phyloP scores from a whole-genome alignment of 139 green algal genomes.

The Chlorella sp. region DNA sequence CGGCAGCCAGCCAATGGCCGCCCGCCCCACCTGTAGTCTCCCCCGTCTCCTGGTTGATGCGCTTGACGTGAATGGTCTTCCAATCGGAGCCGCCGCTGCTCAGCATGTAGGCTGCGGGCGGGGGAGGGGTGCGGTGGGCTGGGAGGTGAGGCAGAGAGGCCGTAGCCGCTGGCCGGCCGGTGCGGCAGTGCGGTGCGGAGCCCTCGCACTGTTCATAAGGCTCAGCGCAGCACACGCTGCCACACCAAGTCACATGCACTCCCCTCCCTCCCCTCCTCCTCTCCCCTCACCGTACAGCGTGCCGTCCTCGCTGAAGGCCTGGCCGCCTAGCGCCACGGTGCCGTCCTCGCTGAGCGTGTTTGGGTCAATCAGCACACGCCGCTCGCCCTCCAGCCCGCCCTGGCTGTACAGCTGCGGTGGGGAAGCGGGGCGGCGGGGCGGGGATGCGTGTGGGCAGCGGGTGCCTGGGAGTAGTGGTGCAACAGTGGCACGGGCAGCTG shows the following conservation, averaged over 20 bases:
- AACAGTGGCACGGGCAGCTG: neutral
- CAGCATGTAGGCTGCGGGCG: slow-evolving; percentile 66
- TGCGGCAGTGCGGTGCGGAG: too few relatives aligned
- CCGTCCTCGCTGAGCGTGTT: slow-evolving; percentile 74
- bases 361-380: slow-evolving; percentile 85
- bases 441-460: neutral
- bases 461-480: neutral
- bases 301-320: slow-evolving; percentile 80
- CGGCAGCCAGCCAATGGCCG: too few relatives aligned
- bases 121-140: too few relatives aligned
- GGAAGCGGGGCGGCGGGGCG: neutral
- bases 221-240: too few relatives aligned
- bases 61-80: slow-evolving; percentile 71
- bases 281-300: slow-evolving; percentile 42
- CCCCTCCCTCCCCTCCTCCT: too few relatives aligned
- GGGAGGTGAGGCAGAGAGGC: too few relatives aligned
- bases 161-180: too few relatives aligned
- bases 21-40: neutral
- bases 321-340: slow-evolving; percentile 54
- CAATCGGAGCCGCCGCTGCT: slow-evolving; percentile 82
- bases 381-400: slow-evolving; percentile 51
- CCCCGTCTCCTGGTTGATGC: slow-evolving; percentile 59
- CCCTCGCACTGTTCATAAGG: too few relatives aligned
- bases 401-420: slow-evolving; percentile 71
- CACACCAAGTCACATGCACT: too few relatives aligned